phyloP scores from a whole-genome alignment of 2,329 filamentous ascomycete species.

The Bertia moriformis region DNA sequence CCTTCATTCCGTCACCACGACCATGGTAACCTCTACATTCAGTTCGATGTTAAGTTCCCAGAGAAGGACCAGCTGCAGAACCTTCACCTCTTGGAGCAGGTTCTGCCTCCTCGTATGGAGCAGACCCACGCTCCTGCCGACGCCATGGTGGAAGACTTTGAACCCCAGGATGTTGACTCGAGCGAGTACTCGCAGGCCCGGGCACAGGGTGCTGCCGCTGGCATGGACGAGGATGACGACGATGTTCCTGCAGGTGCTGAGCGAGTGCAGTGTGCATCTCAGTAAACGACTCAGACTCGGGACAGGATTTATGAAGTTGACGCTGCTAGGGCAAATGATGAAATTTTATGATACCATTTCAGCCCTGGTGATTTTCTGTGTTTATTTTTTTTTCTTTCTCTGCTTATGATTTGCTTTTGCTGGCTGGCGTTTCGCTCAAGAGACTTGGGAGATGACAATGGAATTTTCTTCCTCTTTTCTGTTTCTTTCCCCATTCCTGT shows the following conservation, averaged over 20 bases:
- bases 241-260: conserved; percentile 56
- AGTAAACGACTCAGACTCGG: conserved; percentile 36
- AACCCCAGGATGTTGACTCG: conserved; percentile 68
- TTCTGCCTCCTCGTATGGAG: conserved; percentile 59
- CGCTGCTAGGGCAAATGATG: not conserved
- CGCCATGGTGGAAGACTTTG: conserved; percentile 80
- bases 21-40: conserved; percentile 88
- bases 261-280: conserved; percentile 74
- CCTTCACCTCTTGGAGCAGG: conserved; percentile 57
- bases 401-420: not conserved
- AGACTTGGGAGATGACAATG: not conserved
- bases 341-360: not conserved
- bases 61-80: conserved; percentile 57
- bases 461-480: not conserved
- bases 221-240: conserved; percentile 59
- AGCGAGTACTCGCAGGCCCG: conserved; percentile 28
- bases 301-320: no score
- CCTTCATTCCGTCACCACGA: conserved; percentile 91
- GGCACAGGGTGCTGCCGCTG: conserved; percentile 32
- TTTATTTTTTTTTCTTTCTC: not conserved
- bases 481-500: no score
- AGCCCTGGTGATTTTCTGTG: not conserved
- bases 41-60: conserved; percentile 96
- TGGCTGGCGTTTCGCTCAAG: not conserved
- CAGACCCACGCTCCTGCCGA: conserved; percentile 60